A percentile compares a stretch with the other conserved stretches of the same genome.
These are phyloP conservation scores for Escallonia rubra DNA, from an alignment of 129 eudicot species.

Conservation along the genomic window DNA sequence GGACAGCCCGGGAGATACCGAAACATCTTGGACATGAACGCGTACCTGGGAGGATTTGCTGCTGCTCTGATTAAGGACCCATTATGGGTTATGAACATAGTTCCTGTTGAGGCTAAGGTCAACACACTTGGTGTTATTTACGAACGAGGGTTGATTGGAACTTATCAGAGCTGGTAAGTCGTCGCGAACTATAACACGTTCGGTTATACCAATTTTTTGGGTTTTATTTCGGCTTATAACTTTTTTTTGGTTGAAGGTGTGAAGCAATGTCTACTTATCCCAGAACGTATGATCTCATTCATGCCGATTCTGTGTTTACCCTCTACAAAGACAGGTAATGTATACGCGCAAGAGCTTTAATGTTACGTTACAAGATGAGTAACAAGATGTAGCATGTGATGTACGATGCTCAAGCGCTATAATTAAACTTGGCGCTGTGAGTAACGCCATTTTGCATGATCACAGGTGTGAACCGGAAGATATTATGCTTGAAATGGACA, in stretches of 20 bases:
- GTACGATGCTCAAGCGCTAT: too few relatives aligned
- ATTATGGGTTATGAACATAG: constrained; percentile 91
- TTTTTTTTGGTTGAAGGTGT: constrained; percentile 41
- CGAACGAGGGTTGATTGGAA: constrained; percentile 87
- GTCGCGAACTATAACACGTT: background rate
- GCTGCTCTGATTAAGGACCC: constrained; percentile 76
- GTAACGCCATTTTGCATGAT: background rate
- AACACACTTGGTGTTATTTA: constrained; percentile 84
- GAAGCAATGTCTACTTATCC: constrained; percentile 99
- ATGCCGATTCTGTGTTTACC: constrained; percentile 76
- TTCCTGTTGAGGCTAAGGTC: constrained; percentile 81
- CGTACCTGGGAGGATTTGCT: constrained; percentile 90
- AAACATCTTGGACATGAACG: constrained; percentile 89
- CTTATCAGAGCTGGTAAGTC: constrained; percentile 86
- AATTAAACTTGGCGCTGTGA: too few relatives aligned
- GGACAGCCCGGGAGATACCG: constrained; percentile 77
- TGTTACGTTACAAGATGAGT: too few relatives aligned
- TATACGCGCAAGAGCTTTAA: too few relatives aligned
- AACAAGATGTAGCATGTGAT: too few relatives aligned
- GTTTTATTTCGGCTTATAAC: background rate
- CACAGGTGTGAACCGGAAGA: constrained; percentile 94
- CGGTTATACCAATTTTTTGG: background rate
- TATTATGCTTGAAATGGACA: constrained; percentile 88
- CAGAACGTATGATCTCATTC: constrained; percentile 85
- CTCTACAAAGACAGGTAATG: constrained; percentile 70